These are phyloP conservation scores for Acacia acuminata DNA, from an alignment of 306 rosid genomes.

Conservation along the genomic window DNA sequence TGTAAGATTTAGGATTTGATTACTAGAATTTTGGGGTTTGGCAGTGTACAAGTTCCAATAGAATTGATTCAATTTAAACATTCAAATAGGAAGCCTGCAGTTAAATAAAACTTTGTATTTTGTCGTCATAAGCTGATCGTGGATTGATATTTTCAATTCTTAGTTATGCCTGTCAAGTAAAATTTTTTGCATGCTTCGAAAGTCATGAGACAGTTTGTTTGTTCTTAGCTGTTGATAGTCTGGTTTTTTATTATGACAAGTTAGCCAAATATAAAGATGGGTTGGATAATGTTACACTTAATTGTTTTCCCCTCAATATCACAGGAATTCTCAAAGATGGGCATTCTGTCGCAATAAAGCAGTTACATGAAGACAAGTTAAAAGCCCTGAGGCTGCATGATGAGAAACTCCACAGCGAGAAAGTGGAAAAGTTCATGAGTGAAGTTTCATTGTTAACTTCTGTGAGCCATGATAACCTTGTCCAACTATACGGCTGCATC, in stretches of 20 bases:
- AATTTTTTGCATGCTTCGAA: not conserved
- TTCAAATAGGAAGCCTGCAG: not conserved
- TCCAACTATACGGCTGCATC: constrained; percentile 69
- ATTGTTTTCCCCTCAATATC: not conserved
- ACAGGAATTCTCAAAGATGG: constrained; percentile 38
- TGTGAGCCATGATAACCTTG: constrained; percentile 64
- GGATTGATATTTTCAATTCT: not conserved
- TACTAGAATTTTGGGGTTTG: not conserved
- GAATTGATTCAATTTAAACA: not conserved
- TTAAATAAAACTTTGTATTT: not conserved
- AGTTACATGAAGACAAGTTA: constrained; percentile 29
- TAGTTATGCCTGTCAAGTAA: not conserved
- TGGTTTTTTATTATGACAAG: constrained; percentile 1
- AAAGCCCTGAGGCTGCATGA: constrained; percentile 32
- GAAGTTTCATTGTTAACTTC: constrained; percentile 54
- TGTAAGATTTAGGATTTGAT: not conserved
- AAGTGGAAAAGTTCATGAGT: constrained; percentile 42
- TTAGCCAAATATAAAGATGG: not conserved
- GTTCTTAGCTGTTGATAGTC: not conserved
- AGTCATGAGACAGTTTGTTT: not conserved
- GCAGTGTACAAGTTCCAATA: not conserved
- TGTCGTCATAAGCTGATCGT: not conserved
- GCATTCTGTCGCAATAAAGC: constrained; percentile 36
- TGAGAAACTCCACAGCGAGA: constrained; percentile 26
- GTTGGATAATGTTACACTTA: not conserved